Conservation (phyloP, 2,329 filamentous ascomycete species). For the Ilyonectria robusta region DNA sequence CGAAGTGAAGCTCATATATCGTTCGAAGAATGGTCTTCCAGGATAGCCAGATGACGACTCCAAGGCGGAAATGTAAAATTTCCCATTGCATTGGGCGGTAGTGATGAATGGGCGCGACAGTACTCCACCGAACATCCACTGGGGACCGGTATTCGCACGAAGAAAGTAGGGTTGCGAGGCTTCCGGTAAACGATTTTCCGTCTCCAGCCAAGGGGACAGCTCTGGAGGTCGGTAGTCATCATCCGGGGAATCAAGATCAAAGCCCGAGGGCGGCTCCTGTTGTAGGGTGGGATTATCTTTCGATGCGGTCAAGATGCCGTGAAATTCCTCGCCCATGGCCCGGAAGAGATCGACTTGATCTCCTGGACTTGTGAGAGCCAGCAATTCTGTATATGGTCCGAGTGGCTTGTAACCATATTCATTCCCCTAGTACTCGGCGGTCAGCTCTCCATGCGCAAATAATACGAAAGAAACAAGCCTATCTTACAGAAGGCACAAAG, state of each 20-base stretch:
- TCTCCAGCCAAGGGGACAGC: conserved; percentile 3
- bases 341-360: conserved; percentile 1
- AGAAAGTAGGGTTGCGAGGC: conserved; percentile 1
- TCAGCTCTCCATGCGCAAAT: neutral
- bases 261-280: neutral
- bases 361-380: conserved; percentile 4
- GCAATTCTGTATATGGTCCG: conserved; percentile 13
- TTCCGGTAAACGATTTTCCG: neutral
- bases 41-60: conserved; percentile 10
- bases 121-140: conserved; percentile 10
- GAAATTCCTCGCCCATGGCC: neutral
- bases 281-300: neutral
- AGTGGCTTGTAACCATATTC: conserved; percentile 17
- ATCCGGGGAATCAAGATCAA: neutral
- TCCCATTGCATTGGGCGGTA: neutral
- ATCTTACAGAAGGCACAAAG: conserved; percentile 17
- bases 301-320: neutral
- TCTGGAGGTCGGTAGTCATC: neutral
- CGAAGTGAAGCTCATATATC: conserved; percentile 2
- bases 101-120: conserved; percentile 4
- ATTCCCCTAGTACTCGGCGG: neutral
- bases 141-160: neutral
- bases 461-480: neutral
- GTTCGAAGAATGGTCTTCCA: conserved; percentile 6
- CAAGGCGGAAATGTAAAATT: conserved; percentile 2